Conservation (phyloP, 176 grass and related monocot species). For the Phoenix roebelenii region DNA sequence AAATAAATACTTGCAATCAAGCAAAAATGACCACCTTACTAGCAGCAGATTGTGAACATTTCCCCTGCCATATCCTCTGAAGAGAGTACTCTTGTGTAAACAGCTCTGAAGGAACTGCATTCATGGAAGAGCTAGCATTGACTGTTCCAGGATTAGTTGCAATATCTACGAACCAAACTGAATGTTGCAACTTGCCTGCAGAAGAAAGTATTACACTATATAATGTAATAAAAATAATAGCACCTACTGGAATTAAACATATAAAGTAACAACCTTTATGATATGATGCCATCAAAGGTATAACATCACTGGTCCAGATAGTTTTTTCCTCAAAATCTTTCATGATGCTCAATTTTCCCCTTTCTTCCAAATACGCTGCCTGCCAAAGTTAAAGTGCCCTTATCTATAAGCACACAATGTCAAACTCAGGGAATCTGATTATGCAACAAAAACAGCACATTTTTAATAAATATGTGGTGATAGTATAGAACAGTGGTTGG, state of each 20-base stretch:
- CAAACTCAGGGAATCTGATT: no score
- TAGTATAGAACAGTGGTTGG: no score
- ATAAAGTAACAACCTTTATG: conserved; percentile 57
- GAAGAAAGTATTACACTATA: not conserved
- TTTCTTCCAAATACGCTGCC: conserved; percentile 81
- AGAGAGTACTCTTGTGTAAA: conserved; percentile 51
- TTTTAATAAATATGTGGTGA: no score
- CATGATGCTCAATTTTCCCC: conserved; percentile 52
- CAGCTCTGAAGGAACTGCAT: conserved; percentile 31
- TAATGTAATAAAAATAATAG: conserved; percentile 1
- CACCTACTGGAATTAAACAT: conserved; percentile 6
- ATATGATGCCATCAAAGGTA: conserved; percentile 93
- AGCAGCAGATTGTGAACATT: conserved; percentile 63
- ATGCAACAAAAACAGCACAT: no score
- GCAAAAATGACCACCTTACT: conserved; percentile 55
- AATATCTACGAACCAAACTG: conserved; percentile 63
- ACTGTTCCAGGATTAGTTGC: conserved; percentile 31
- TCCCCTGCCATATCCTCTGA: conserved; percentile 83
- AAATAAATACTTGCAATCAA: not conserved
- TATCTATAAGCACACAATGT: no score
- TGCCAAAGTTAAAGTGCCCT: conserved; percentile 24
- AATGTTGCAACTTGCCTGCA: conserved; percentile 78
- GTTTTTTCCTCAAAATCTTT: conserved; percentile 95
- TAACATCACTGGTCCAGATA: conserved; percentile 76
- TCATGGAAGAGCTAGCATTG: conserved; percentile 20